A percentile compares a stretch with the other conserved stretches of the same genome.
Evolutionary conservation across 108 stramenopile genomes (phyloP).

Genomic region (Fistulifera pelliculosa): DNA sequence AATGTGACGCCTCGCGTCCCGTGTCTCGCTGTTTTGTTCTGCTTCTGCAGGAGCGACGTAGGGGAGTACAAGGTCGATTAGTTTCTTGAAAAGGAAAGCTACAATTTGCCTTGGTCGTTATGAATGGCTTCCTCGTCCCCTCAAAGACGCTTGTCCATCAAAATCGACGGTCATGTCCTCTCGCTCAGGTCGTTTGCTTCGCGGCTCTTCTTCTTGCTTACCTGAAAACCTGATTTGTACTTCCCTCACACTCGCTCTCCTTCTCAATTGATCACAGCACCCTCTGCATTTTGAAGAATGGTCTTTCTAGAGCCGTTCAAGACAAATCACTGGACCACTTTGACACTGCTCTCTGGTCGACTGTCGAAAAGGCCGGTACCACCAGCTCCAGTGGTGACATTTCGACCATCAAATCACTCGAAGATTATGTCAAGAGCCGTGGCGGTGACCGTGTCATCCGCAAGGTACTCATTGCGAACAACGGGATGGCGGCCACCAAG

Average conservation of each 20-base stretch:
- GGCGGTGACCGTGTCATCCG: slow-evolving; percentile 82
- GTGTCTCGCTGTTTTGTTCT: no score
- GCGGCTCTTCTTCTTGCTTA: no score
- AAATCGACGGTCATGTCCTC: no score
- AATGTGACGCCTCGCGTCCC: neutral
- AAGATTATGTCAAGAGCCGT: slow-evolving; percentile 82
- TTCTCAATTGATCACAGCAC: slow-evolving; percentile 4
- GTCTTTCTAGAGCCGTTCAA: neutral
- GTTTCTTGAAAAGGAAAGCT: no score
- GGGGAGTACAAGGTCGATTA: no score
- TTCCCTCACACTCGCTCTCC: neutral
- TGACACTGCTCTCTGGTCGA: slow-evolving; percentile 3
- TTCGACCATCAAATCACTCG: slow-evolving; percentile 32
- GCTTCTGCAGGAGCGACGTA: no score
- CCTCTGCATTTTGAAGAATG: slow-evolving; percentile 7
- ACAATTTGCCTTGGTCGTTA: no score
- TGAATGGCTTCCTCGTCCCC: no score
- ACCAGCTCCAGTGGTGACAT: slow-evolving; percentile 11
- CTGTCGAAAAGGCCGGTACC: slow-evolving; percentile 7
- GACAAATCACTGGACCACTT: neutral
- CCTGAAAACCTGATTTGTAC: neutral
- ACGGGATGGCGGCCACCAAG: slow-evolving; percentile 98
- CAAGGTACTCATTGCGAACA: slow-evolving; percentile 92
- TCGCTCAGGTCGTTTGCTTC: no score
- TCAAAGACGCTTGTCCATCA: no score